Base-by-base conservation (phyloP, 495 filamentous ascomycete species). In the Penicillium herquei region DNA sequence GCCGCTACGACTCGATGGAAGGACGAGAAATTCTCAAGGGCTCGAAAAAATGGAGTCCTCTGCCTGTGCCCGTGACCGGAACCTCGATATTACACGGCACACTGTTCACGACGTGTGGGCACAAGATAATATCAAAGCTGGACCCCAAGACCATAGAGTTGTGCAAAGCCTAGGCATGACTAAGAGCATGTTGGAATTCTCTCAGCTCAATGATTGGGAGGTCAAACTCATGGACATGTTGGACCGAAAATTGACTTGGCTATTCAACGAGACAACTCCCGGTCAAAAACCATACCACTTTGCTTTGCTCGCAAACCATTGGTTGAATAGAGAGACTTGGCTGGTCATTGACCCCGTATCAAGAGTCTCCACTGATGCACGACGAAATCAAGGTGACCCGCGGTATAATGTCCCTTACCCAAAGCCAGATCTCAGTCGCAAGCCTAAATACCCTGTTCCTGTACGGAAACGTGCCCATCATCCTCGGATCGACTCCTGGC, bases 281-380 rank as follows among this genome's bases (percentile, higher is more conserved):
- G 76, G 76, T 8, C 63, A 68, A 51, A 73, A 69, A 49, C 69
- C 74, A 5, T 78, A 70, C 49, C 73, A 77, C 45, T 77, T 78
- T 49, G 57, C 72, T 11, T 51, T 71, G 17, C 70, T 78, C 35
- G 64, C 74, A 26, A 77, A 76, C 34, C 74, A 77, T 52, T 78
- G 74, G 74, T 34, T 77, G 26, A 78, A 76, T 42, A 62, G 53
- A 39, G 64, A 68, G 30, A 74, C 73, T 6, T 75, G 73, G 74
- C 40, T 75, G 21, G 72, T 78, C 17, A 67, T 65, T 50, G 71
- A 76, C 44, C 71, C 73, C 7, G 49, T 67, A 26, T 75, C 71
- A 18, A 64, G 76, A 40, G 63, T 74, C n/a, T 47, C 69, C 6
- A 62, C 55, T 9, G 66, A 77, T 40, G 51, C 54, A 34, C 66